Percentiles rank a stretch among this genome's conserved stretches.
phyloP scores from a whole-genome alignment of 805 yeast genomes.

The Candida easanensis region DNA sequence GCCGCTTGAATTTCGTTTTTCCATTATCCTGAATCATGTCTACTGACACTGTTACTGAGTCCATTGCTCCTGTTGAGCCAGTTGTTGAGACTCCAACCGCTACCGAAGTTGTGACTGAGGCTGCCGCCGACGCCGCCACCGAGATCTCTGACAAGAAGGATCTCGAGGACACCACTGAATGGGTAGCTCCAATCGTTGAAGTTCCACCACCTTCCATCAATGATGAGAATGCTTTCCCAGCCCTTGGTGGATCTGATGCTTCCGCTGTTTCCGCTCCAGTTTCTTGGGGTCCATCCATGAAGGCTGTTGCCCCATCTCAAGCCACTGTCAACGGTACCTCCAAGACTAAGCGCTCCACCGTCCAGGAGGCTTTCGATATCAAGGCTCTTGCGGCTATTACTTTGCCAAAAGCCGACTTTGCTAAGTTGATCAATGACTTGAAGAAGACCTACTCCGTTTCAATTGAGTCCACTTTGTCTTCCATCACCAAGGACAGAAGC shows the following conservation, averaged over 20 bases:
- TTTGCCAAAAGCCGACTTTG: slow-evolving; percentile 61
- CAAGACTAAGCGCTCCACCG: slow-evolving; percentile 9
- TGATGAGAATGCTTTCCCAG: slow-evolving; percentile 62
- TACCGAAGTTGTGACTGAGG: background rate
- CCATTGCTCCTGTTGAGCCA: slow-evolving; percentile 4
- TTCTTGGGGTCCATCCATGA: slow-evolving; percentile 36
- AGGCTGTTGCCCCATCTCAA: slow-evolving; percentile 23
- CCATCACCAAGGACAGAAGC: slow-evolving; percentile 72
- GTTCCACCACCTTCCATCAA: slow-evolving; percentile 38
- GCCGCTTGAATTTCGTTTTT: slow-evolving; percentile 10
- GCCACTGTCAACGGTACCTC: slow-evolving; percentile 7
- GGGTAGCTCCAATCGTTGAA: slow-evolving; percentile 8
- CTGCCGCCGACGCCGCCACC: background rate
- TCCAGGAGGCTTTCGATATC: slow-evolving; percentile 66
- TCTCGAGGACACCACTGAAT: slow-evolving; percentile 2
- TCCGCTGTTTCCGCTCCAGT: background rate
- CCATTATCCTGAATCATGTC: slow-evolving; percentile 4
- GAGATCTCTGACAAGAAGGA: slow-evolving; percentile 1
- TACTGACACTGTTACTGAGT: background rate
- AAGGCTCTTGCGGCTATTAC: slow-evolving; percentile 66
- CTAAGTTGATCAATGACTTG: slow-evolving; percentile 61
- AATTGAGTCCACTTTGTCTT: slow-evolving; percentile 80
- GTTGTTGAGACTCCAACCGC: slow-evolving; percentile 1
- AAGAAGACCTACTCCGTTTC: slow-evolving; percentile 60
- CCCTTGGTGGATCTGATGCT: slow-evolving; percentile 46